These are phyloP conservation scores for Gamsiella multidivaricata DNA, from an alignment of 192 early-diverging fungal species.

Conservation along the genomic window DNA sequence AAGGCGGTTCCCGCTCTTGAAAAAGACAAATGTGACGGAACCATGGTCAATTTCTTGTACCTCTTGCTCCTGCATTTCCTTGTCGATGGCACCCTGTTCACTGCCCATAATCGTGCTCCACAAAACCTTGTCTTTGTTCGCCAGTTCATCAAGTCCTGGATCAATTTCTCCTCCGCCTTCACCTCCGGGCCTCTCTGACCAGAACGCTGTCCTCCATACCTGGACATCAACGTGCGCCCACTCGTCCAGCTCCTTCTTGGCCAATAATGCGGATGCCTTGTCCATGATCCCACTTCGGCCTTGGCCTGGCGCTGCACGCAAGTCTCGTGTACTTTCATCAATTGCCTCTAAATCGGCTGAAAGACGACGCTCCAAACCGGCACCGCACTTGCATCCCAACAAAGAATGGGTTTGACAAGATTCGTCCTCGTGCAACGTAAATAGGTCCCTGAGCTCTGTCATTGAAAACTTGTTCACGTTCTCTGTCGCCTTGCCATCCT, in stretches of 20 bases:
- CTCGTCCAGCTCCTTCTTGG: conserved; percentile 31
- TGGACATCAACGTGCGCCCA: conserved; percentile 36
- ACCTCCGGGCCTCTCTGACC: neutral
- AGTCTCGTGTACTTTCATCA: no score
- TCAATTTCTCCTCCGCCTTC: neutral
- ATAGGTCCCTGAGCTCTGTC: conserved; percentile 66
- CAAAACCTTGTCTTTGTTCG: conserved; percentile 1
- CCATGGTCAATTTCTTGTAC: neutral
- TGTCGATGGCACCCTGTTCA: neutral
- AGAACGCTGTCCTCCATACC: neutral
- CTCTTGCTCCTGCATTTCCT: neutral
- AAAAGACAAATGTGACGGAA: conserved; percentile 21
- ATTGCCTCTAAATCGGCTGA: no score
- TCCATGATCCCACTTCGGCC: conserved; percentile 1
- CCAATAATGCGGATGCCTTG: conserved; percentile 4
- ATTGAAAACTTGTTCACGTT: conserved; percentile 64
- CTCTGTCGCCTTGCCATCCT: conserved; percentile 48
- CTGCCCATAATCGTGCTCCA: conserved; percentile 15
- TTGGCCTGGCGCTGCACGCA: no score
- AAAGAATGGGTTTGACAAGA: conserved; percentile 67
- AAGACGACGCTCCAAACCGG: neutral
- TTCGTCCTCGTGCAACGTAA: conserved; percentile 64
- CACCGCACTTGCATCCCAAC: conserved; percentile 58
- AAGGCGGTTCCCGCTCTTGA: neutral
- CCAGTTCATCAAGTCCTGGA: neutral